These are phyloP conservation scores for Lignosus rhinocerotis DNA, from an alignment of 1,284 basidiomycete species.

Conservation along the genomic window DNA sequence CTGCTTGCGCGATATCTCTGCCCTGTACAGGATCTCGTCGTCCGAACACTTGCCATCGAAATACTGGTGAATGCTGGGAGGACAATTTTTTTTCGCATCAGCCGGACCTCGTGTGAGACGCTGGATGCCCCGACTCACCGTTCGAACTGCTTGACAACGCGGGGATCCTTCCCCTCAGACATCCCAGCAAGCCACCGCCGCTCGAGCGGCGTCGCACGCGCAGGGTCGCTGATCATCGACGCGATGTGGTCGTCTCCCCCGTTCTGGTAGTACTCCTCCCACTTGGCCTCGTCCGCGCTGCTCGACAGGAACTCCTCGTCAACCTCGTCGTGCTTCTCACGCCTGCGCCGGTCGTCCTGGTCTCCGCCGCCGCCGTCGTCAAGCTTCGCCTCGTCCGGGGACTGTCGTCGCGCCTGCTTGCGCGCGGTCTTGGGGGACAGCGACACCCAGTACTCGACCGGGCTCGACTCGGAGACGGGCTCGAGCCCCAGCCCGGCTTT, in stretches of 20 bases:
- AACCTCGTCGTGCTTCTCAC: slow-evolving; percentile 34
- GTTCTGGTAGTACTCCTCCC: slow-evolving; percentile 41
- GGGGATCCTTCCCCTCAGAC: slow-evolving; percentile 73
- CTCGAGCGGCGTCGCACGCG: slow-evolving; percentile 74
- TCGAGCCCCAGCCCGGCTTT: slow-evolving; percentile 26
- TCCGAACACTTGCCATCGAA: slow-evolving; percentile 82
- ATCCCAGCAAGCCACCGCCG: slow-evolving; percentile 81
- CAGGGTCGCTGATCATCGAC: slow-evolving; percentile 81
- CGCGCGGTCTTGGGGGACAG: slow-evolving; percentile 54
- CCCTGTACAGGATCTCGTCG: slow-evolving; percentile 76
- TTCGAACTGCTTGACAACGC: slow-evolving; percentile 64
- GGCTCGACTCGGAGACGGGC: slow-evolving; percentile 21
- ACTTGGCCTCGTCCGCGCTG: slow-evolving; percentile 38
- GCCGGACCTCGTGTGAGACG: not conserved
- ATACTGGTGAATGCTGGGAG: slow-evolving; percentile 71
- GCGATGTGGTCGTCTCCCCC: slow-evolving; percentile 55
- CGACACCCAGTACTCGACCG: slow-evolving; percentile 36
- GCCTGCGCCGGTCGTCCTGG: slow-evolving; percentile 31
- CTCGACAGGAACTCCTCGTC: slow-evolving; percentile 34
- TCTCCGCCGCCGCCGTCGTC: slow-evolving; percentile 19
- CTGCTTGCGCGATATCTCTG: slow-evolving; percentile 75
- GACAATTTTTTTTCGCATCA: not conserved
- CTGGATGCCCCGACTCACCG: slow-evolving; percentile 47
- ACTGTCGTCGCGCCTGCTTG: slow-evolving; percentile 42
- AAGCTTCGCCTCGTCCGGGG: slow-evolving; percentile 36